phyloP scores from a whole-genome alignment of 108 stramenopile genomes.

The Cylindrotheca closterium region DNA sequence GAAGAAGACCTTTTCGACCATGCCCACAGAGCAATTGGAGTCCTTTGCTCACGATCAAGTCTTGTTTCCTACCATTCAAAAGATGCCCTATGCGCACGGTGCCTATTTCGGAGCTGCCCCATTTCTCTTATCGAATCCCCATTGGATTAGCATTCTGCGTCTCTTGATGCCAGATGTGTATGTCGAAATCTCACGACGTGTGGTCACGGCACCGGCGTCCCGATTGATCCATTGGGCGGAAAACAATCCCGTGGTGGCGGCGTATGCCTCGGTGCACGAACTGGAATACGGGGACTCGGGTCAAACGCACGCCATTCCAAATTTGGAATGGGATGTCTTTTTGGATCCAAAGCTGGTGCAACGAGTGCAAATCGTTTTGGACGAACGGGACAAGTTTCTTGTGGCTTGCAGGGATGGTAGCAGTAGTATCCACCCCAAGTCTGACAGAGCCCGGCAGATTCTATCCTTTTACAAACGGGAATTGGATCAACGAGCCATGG shows the following conservation, averaged over 20 bases:
- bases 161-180: constrained; percentile 86
- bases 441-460: not conserved
- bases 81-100: constrained; percentile 84
- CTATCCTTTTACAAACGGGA: constrained; percentile 52
- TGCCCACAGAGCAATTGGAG: constrained; percentile 30
- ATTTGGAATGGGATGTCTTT: constrained; percentile 83
- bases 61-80: constrained; percentile 55
- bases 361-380: constrained; percentile 66
- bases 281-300: constrained; percentile 19
- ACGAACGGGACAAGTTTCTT: constrained; percentile 45
- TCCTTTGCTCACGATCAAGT: constrained; percentile 70
- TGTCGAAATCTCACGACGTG: constrained; percentile 76
- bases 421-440: not conserved
- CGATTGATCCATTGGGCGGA: constrained; percentile 89
- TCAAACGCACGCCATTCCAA: constrained; percentile 16
- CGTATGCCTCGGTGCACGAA: constrained; percentile 74
- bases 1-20: constrained; percentile 5
- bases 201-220: constrained; percentile 46
- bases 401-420: not conserved
- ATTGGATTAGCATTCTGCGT: constrained; percentile 75
- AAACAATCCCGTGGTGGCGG: constrained; percentile 90
- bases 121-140: constrained; percentile 76
- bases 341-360: constrained; percentile 72
- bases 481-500: constrained; percentile 44
- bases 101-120: constrained; percentile 89